Conservation (phyloP, 2,329 filamentous ascomycete species). For the Alternaria ethzedia region DNA sequence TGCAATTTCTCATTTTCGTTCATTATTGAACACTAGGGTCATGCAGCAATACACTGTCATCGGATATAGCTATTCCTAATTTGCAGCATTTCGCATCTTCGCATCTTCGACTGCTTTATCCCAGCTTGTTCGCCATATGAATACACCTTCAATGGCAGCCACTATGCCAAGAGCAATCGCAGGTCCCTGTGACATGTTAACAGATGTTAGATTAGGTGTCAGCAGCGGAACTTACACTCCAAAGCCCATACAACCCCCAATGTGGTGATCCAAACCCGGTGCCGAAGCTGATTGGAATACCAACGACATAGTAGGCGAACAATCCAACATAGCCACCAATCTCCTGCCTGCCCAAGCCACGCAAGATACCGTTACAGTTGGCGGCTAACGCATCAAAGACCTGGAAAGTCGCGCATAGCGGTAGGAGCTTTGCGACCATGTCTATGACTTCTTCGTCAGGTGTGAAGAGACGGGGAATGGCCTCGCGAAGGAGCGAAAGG, state of each 20-base stretch:
- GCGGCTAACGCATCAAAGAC: constrained; percentile 83
- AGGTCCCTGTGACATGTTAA: constrained; percentile 46
- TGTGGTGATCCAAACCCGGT: constrained; percentile 76
- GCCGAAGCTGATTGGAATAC: constrained; percentile 81
- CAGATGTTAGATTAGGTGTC: neutral
- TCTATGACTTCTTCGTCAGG: constrained; percentile 69
- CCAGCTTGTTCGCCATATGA: constrained; percentile 63
- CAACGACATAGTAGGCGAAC: constrained; percentile 84
- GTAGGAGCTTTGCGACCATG: constrained; percentile 72
- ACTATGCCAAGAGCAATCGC: constrained; percentile 71
- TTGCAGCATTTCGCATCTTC: constrained; percentile 58
- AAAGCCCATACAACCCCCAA: constrained; percentile 82
- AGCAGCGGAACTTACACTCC: constrained; percentile 56
- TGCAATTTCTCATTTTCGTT: neutral
- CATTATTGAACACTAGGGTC: neutral
- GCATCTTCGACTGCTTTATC: constrained; percentile 67
- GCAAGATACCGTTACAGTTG: constrained; percentile 81
- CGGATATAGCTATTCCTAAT: neutral
- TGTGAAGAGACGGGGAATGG: constrained; percentile 79
- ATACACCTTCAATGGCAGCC: constrained; percentile 61
- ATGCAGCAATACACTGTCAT: neutral
- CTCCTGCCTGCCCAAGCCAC: constrained; percentile 86
- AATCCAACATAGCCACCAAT: constrained; percentile 90
- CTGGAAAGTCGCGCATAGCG: constrained; percentile 86
- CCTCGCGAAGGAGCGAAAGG: constrained; percentile 70